phyloP scores from a whole-genome alignment of 768 basidiomycete genomes.

The Suillus subalutaceus region DNA sequence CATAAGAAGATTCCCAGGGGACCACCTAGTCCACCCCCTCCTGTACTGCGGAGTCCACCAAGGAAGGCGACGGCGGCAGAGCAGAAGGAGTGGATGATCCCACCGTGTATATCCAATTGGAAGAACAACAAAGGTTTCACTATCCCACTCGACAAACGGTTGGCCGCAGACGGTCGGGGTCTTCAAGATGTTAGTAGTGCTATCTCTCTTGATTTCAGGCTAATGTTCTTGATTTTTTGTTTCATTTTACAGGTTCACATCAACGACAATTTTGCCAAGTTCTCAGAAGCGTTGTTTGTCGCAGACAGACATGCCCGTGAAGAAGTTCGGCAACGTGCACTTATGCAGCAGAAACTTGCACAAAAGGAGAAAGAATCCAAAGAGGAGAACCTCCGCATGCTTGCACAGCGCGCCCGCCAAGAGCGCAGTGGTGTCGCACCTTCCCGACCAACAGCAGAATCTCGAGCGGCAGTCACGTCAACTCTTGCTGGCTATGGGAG shows the following conservation, averaged over 20 bases:
- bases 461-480: slow-evolving; percentile 71
- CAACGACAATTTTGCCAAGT: slow-evolving; percentile 99
- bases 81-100: slow-evolving; percentile 99
- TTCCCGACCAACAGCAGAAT: slow-evolving; percentile 66
- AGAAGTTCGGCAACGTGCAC: slow-evolving; percentile 92
- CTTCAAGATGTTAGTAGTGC: slow-evolving; percentile 84
- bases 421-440: slow-evolving; percentile 82
- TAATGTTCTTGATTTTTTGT: slow-evolving; percentile 1
- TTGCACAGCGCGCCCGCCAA: slow-evolving; percentile 95
- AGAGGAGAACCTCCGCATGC: slow-evolving; percentile 91
- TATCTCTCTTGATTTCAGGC: not conserved
- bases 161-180: slow-evolving; percentile 98
- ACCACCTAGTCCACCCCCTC: slow-evolving; percentile 94
- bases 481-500: slow-evolving; percentile 87
- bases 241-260: slow-evolving; percentile 75
- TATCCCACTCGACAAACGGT: slow-evolving; percentile 95
- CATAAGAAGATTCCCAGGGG: slow-evolving; percentile 99
- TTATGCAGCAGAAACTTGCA: slow-evolving; percentile 99
- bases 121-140: slow-evolving; percentile 99
- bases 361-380: slow-evolving; percentile 96
- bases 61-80: slow-evolving; percentile 95
- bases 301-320: slow-evolving; percentile 98
- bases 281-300: slow-evolving; percentile 93
- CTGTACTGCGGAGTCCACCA: slow-evolving; percentile 93
- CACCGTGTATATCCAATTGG: slow-evolving; percentile 99